Base-by-base conservation (phyloP, 2,329 filamentous ascomycete genomes). In the Mycosphaerella sp. region DNA sequence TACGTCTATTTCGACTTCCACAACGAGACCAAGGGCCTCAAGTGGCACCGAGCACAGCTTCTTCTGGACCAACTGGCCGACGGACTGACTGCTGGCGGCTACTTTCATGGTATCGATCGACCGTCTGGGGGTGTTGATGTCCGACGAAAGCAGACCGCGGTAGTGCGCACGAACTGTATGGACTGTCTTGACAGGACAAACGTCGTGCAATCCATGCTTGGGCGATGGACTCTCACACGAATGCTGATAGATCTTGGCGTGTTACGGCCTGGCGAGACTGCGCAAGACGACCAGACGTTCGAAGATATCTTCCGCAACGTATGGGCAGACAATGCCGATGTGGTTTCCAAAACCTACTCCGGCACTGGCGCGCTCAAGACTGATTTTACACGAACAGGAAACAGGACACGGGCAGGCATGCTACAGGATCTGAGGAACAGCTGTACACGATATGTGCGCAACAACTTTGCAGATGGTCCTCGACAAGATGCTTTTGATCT, bases 1-100 rank as follows among this genome's bases (percentile, higher is more conserved):
- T 98, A 98, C 71, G 75, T 97, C 64, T 98, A 97, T 76, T 98
- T 98, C 69, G 93, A 98, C 74, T 98, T 95, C 71, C 95, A 98
- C 75, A 90, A 86, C 67, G 93, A 98, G 74, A 98, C 95, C 47
- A 96, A 96, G 73, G 92, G 92, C 38, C 79, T 96, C 65, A 84
- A 87, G 67, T 95, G 93, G 87, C 86, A 98, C 70, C 88, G 91
- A 46, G 91, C 92, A 0, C 85, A 92, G 70, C 78, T 95, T 41
- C 80, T 98, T 21, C 78, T 98, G 55, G 87, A 96, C 62, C 85
- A 86, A 67, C 78, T 98, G 50, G 81, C 83, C 48, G 83, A 88
- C 43, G 86, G 86, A 8, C 77, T 98, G 6, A 75, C 84, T 14
- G 81, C 83, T 40, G 90, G 95, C 63, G 84, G 87, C 62, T 98